Evolutionary conservation across 805 yeast genomes (phyloP), one percentile per base, ranked within the genome.

Genomic region (Kluyveromyces lactis): DNA sequence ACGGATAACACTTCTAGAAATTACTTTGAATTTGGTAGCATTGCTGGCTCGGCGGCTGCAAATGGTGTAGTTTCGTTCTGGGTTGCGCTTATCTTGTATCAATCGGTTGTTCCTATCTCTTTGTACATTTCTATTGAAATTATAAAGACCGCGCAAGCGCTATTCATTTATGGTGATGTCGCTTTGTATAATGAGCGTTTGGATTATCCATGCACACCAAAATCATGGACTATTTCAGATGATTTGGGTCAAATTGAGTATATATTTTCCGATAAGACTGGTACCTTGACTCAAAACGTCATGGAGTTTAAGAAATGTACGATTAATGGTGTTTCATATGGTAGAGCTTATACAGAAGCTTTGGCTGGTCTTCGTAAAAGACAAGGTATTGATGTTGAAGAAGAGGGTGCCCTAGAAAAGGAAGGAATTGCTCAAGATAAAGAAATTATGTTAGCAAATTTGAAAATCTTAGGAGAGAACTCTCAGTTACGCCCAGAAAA

Each of bases 291-390:
- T 1, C 92, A 83, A 56, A 83, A 83, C 54, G 75, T 83, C 19
- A 84, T 84, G 95, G 92, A 84, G 55, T 83, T 81, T 60, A 84
- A 82, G 49, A 84, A 83, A 55, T 78, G 86, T 58, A 77, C 92
- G 3, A 77, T 84, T 39, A 76, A 75, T 52, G 92, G 92, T 34
- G 64, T 69, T 16, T 67, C 79, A 12, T 84, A 84, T 52, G 94
- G 94, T 19, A 63, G 76, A 44, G 92, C 92, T 0, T 84, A 84
- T 52, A 84, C 95, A 2, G 95, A 84, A 53, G 92, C 92, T 0
- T 66, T 77, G 32, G 85, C 83, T 15, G 95, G 92, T 32, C 68
- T 84, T 54, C 71, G 85, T 51, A 81, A 82, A 58, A 67, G 94
- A 55, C 78, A 78, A 59, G 95, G 95, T 24, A 59, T 81, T 36